Conservation (phyloP, 371 early-diverging fungal species). For the Nematocida sp. region DNA sequence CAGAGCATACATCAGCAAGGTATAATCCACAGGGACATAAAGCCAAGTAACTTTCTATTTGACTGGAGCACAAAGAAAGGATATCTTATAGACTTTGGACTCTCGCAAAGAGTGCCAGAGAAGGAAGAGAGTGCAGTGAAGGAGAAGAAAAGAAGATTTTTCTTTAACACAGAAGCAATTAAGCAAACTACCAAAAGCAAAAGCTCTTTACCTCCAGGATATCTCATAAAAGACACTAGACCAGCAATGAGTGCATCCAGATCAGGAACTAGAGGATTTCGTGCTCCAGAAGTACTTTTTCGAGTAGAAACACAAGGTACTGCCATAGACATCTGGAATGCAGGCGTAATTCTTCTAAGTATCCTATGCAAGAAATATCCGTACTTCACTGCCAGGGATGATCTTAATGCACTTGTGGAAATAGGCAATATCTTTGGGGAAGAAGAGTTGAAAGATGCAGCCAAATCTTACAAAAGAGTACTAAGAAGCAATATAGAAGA, state of each 20-base stretch:
- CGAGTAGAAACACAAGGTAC: constrained; percentile 74
- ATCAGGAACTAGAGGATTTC: constrained; percentile 93
- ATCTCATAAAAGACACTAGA: constrained; percentile 65
- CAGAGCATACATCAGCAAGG: constrained; percentile 57
- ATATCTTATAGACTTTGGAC: constrained; percentile 86
- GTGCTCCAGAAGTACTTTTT: constrained; percentile 89
- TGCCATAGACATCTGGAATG: constrained; percentile 86
- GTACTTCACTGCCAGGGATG: constrained; percentile 79
- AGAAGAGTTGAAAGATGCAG: constrained; percentile 69
- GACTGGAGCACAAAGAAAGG: constrained; percentile 69
- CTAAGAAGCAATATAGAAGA: constrained; percentile 64
- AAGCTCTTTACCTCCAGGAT: constrained; percentile 61
- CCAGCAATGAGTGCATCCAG: constrained; percentile 74
- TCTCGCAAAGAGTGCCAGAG: constrained; percentile 71
- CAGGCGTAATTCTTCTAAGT: constrained; percentile 77
- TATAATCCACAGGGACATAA: constrained; percentile 82
- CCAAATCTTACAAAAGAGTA: constrained; percentile 61
- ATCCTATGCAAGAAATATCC: constrained; percentile 78
- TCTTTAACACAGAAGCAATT: constrained; percentile 6
- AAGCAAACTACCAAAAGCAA: neutral
- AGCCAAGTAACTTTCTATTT: constrained; percentile 90
- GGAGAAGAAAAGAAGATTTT: constrained; percentile 28
- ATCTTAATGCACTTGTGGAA: constrained; percentile 79
- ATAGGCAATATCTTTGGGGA: constrained; percentile 77
- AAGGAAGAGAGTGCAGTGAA: neutral